These are phyloP conservation scores for Boechera stricta DNA, from an alignment of 345 rosid genomes.

Conservation along the genomic window DNA sequence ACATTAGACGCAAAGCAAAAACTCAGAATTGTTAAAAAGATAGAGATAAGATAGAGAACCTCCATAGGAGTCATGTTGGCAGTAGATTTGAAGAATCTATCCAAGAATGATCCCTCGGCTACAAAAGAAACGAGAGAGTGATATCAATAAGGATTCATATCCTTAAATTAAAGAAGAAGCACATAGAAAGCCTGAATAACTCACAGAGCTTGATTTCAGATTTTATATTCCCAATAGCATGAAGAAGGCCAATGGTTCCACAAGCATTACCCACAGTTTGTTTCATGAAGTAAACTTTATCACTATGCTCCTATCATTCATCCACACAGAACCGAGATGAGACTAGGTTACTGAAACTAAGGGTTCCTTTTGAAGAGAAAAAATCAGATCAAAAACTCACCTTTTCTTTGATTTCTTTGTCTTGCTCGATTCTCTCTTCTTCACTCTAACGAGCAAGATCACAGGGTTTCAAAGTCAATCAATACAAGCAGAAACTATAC, in stretches of 20 bases:
- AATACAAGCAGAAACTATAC: background rate
- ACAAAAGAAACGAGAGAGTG: slow-evolving; percentile 39
- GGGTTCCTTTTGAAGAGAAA: background rate
- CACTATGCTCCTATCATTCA: slow-evolving; percentile 56
- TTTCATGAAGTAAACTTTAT: slow-evolving; percentile 86
- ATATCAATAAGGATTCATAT: background rate
- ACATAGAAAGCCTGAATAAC: slow-evolving; percentile 26
- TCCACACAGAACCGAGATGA: slow-evolving; percentile 26
- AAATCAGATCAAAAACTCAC: slow-evolving; percentile 48
- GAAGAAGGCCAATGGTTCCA: slow-evolving; percentile 97
- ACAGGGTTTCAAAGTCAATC: background rate
- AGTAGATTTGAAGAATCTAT: slow-evolving; percentile 77
- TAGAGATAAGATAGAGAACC: slow-evolving; percentile 50
- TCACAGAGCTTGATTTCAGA: slow-evolving; percentile 78
- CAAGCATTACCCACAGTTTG: slow-evolving; percentile 99
- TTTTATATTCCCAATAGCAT: slow-evolving; percentile 83
- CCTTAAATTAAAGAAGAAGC: slow-evolving; percentile 8
- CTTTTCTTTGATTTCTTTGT: slow-evolving; percentile 56
- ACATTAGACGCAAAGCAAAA: slow-evolving; percentile 13
- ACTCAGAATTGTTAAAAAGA: background rate
- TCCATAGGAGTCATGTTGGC: slow-evolving; percentile 71
- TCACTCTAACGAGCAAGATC: slow-evolving; percentile 56
- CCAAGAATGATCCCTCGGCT: slow-evolving; percentile 84
- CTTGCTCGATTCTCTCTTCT: slow-evolving; percentile 76
- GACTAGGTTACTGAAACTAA: background rate